These are phyloP conservation scores for Dimargaris cristalligena DNA, from an alignment of 192 early-diverging fungal species.

Conservation along the genomic window DNA sequence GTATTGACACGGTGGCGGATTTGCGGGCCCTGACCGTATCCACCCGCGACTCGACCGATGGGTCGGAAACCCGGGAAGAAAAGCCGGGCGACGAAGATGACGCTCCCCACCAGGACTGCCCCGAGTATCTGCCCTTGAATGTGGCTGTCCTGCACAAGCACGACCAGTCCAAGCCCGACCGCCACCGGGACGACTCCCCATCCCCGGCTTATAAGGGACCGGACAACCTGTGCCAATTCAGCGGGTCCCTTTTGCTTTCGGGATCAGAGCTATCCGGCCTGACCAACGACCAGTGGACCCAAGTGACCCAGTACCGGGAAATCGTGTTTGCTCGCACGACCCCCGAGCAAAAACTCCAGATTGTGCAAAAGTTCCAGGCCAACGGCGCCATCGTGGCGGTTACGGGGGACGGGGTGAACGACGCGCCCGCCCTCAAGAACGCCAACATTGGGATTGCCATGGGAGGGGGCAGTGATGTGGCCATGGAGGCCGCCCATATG, in stretches of 20 bases:
- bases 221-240: background rate
- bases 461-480: constrained; percentile 64
- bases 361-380: constrained; percentile 55
- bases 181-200: background rate
- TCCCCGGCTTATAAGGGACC: background rate
- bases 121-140: no score
- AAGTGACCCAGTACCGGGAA: constrained; percentile 43
- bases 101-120: background rate
- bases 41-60: background rate
- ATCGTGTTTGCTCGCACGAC: constrained; percentile 79
- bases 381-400: constrained; percentile 61
- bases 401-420: constrained; percentile 90
- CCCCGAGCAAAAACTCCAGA: constrained; percentile 72
- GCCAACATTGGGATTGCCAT: constrained; percentile 82
- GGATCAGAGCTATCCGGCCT: constrained; percentile 46
- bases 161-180: no score
- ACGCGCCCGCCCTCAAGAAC: constrained; percentile 79
- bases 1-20: constrained; percentile 22
- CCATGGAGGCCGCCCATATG: constrained; percentile 51
- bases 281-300: constrained; percentile 51
- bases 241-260: constrained; percentile 35
- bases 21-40: constrained; percentile 1
- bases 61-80: background rate
- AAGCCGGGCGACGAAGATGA: background rate
- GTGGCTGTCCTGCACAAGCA: background rate